Percentiles rank a stretch among this genome's conserved stretches.
Conservation (phyloP, 192 early-diverging fungal genomes). For the Geranomyces michiganensis region DNA sequence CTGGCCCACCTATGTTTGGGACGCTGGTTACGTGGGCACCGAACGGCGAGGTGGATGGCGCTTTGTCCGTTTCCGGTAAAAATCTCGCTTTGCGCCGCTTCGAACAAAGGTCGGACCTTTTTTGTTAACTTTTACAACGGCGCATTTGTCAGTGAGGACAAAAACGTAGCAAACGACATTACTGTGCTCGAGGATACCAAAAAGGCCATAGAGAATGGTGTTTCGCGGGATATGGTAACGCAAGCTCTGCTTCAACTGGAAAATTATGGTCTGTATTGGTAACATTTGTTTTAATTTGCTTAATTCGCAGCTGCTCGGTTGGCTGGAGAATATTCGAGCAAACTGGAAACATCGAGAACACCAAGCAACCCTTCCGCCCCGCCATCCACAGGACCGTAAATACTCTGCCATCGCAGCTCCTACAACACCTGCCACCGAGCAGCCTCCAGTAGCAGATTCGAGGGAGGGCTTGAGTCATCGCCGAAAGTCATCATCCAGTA, state of each 20-base stretch:
- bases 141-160: constrained; percentile 77
- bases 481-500: constrained; percentile 1
- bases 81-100: background rate
- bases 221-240: constrained; percentile 59
- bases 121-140: background rate
- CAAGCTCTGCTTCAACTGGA: background rate
- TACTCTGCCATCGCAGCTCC: constrained; percentile 1
- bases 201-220: constrained; percentile 73
- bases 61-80: constrained; percentile 53
- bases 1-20: constrained; percentile 39
- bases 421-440: constrained; percentile 17
- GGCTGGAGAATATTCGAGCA: constrained; percentile 25
- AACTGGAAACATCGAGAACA: constrained; percentile 37
- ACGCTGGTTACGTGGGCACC: constrained; percentile 23
- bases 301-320: constrained; percentile 13
- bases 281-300: constrained; percentile 11
- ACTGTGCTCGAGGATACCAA: constrained; percentile 62
- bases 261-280: too few species aligned
- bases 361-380: constrained; percentile 14
- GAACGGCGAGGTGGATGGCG: constrained; percentile 43
- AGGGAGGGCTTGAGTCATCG: background rate
- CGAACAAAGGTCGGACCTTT: constrained; percentile 1
- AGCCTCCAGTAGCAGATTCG: background rate
- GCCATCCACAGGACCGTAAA: background rate
- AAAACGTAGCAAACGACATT: constrained; percentile 70